Evolutionary conservation across 352 stramenopile species (phyloP).

Genomic region (Discostella stelligera): DNA sequence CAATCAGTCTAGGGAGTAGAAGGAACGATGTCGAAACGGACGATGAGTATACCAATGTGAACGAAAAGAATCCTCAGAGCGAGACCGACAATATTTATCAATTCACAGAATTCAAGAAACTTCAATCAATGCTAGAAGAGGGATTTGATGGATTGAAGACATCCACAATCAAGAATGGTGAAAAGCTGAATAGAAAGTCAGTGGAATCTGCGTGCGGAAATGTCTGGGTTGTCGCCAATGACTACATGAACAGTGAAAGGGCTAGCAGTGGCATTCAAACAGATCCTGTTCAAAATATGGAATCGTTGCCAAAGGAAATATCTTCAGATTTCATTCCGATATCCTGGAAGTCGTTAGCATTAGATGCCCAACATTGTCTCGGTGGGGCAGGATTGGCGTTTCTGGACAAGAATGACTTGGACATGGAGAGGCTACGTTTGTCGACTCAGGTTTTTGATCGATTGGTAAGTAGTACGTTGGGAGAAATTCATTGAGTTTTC

Average conservation of each 20-base stretch:
- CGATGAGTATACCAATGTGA: background rate
- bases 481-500: background rate
- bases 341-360: slow-evolving; percentile 20
- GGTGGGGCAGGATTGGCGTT: slow-evolving; percentile 24
- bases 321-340: background rate
- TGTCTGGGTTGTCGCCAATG: slow-evolving; percentile 20
- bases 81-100: slow-evolving; percentile 5
- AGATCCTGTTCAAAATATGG: background rate
- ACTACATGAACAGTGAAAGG: slow-evolving; percentile 2
- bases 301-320: no score
- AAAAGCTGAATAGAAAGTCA: background rate
- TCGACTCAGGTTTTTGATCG: slow-evolving; percentile 34
- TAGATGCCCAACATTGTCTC: slow-evolving; percentile 38
- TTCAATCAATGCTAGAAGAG: slow-evolving; percentile 26
- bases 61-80: background rate
- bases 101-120: slow-evolving; percentile 3
- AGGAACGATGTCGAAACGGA: slow-evolving; percentile 1
- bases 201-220: slow-evolving; percentile 27
- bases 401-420: slow-evolving; percentile 16
- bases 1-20: background rate
- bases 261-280: background rate
- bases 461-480: slow-evolving; percentile 31
- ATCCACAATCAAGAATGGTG: background rate
- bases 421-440: slow-evolving; percentile 21
- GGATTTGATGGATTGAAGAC: slow-evolving; percentile 18